These are phyloP conservation scores for Phytopythium helicoides DNA, from an alignment of 352 stramenopile species.

Conservation along the genomic window DNA sequence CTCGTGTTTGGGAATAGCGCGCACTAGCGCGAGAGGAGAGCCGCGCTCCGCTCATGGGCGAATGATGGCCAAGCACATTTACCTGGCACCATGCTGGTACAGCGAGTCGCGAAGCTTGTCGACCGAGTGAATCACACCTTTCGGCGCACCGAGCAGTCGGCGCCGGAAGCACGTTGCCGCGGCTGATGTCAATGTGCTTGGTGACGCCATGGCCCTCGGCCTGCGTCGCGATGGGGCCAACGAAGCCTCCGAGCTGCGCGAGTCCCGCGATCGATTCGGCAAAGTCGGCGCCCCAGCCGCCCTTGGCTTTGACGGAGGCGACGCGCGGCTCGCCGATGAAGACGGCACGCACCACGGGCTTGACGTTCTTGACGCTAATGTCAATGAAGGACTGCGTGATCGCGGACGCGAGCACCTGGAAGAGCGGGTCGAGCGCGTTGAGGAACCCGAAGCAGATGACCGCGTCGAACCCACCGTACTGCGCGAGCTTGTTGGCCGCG, in stretches of 20 bases:
- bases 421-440: constrained; percentile 62
- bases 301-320: constrained; percentile 70
- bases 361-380: constrained; percentile 80
- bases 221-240: constrained; percentile 33
- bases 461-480: constrained; percentile 62
- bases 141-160: constrained; percentile 55
- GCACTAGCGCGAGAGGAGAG: constrained; percentile 1
- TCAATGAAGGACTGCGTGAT: constrained; percentile 78
- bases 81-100: constrained; percentile 75
- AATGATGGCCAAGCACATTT: constrained; percentile 7
- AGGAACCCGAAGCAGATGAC: constrained; percentile 82
- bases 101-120: constrained; percentile 63
- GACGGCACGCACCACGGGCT: constrained; percentile 74
- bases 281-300: constrained; percentile 68
- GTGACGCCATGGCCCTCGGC: constrained; percentile 41
- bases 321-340: constrained; percentile 77
- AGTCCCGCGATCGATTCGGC: constrained; percentile 54
- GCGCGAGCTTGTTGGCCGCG: constrained; percentile 77
- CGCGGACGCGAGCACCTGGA: constrained; percentile 47
- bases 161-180: constrained; percentile 67
- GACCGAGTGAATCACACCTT: constrained; percentile 57
- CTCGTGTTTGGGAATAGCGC: constrained; percentile 5
- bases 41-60: neutral
- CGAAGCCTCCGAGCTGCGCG: constrained; percentile 68
- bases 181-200: constrained; percentile 60